Base-by-base conservation (phyloP, 257 asterid species). In the Forsythia suspensa region DNA sequence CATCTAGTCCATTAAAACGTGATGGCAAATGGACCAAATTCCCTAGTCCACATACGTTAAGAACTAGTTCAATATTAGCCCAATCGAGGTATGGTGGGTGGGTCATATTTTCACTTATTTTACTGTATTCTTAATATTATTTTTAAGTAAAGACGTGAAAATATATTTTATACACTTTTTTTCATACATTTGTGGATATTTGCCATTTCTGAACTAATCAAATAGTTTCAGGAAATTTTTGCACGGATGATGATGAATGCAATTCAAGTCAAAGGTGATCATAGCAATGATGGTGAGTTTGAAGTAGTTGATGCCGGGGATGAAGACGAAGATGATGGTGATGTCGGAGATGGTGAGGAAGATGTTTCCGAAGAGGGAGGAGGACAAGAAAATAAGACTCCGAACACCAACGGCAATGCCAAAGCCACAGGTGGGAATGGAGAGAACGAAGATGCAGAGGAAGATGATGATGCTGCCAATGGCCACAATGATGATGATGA, bases 251-350 rank as follows among this genome's bases (percentile, higher is more conserved):
- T 79, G 85, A 46, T 70, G 82, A 71, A n/a, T 70, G 73, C 79
- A 76, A 78, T 69, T 1, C 70, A 68, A 68, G 73, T 63, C 76
- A 72, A 85, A 81, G 82, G 78, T 42, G 70, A 81, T 10, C 65
- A 70, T 40, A 21, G 4, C 37, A 42, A 18, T 40, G 51, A 46
- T 71, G 69, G 55, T 34, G 76, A 72, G 67, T n/a, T 52, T 8
- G 83, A 88, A 69, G 82, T 72, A 46, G 89, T 87, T 48, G 95
- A 86, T 70, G 92, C 89, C 0, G 89, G 83, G 80, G 91, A 86
- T 70, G 91, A 82, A 72, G 90, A 82, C 13, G 86, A 80, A 20
- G 88, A 74, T 10, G 84, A 76, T 1, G 72, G 77, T 5, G 77
- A 82, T 24, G 82, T 1, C 20, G 84, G 78, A 16, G 86, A 86